Base-by-base conservation (phyloP, 805 yeast genomes). In the Wickerhamiella alocasiicola region DNA sequence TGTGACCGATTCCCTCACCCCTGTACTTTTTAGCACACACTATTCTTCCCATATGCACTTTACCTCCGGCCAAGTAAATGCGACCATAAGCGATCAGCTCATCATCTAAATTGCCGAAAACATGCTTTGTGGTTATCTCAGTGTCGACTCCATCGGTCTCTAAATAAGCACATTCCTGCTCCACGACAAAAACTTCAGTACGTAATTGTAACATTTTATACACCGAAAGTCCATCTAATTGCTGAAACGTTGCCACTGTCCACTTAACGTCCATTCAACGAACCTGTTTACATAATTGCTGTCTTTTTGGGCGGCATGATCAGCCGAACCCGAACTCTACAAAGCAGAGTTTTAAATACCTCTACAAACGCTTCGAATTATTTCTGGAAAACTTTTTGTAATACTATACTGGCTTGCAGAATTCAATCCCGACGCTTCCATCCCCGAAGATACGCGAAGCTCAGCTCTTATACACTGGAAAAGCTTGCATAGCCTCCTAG, bases 101-200 rank as follows among this genome's bases (percentile, higher is more conserved):
- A 6, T 25, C 32, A 4, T 31, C 36, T 4, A 17, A 2, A 7
- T 26, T 36, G 24, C 46, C 50, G 5, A 31, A 16, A 1, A 51
- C 17, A 33, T 52, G 55, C 11, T 35, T 19, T 4, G 46, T 42
- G 3, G 20, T 27, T 9, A 37, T 18, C 5, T 6, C 28, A 21
- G 49, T 40, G 31, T 52, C 56, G n/a, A 31, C 39, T 9, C 41
- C 52, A 32, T 52, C 56, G 7, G 43, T 25, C 24, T 52, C 56
- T 24, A 37, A 45, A 33, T 49, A 52, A 6, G 31, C 43, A 26
- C 55, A 48, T 16, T 47, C 17, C 25, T 52, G 56, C 46, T 52
- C 56, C 7, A 52, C 55, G 1, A 38, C 42, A 39, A 52, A 52
- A 1, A 52, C 53, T 6, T 48, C 49, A 6, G 37, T 26, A 9